Evolutionary conservation across 176 grass and related monocot genomes (phyloP), one percentile per base, ranked within the genome.

Genomic region (Miscanthus lutarioriparius): DNA sequence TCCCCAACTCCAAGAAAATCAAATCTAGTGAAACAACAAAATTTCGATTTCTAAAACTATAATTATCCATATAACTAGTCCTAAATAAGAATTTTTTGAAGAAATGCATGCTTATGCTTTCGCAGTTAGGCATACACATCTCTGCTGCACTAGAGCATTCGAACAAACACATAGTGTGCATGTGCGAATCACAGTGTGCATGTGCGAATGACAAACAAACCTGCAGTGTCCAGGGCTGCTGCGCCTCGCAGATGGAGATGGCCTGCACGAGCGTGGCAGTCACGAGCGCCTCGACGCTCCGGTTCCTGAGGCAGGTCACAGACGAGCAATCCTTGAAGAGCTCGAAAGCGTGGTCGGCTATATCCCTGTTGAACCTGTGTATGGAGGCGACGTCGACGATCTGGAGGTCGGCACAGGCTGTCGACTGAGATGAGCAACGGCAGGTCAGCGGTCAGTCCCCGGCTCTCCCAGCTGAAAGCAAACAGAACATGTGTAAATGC

Each of bases 301-400:
- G 96, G 49, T 93, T 98, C 83, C 96, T 91, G 67, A 98, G 79
- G 79, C 93, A 98, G 49, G 91, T 95, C 10, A 89, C 78, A 6
- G 91, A 95, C 2, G 91, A 95, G 72, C 96, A 95, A 2, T 92
- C 96, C 74, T 89, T 91, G 80, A 98, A 98, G 79, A 95, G 84
- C 15, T 95, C 89, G 79, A 98, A 98, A 56, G 96, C 96, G 67
- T n/a, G n/a, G n/a, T n/a, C n/a, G n/a, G n/a, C n/a, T n/a, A n/a
- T n/a, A n/a, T n/a, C n/a, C n/a, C n/a, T n/a, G 76, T 95, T 80
- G 32, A 98, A 80, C 39, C 85, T 84, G 25, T 95, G 88, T 75
- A 98, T 95, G 44, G 92, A 93, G 0, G 91, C 85, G 8, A 93
- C 95, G 61, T 98, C 95, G 32, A 95, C 81, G 82, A 95, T 98